Evolutionary conservation across 495 filamentous ascomycete genomes (phyloP).

Genomic region (Letharia columbiana): DNA sequence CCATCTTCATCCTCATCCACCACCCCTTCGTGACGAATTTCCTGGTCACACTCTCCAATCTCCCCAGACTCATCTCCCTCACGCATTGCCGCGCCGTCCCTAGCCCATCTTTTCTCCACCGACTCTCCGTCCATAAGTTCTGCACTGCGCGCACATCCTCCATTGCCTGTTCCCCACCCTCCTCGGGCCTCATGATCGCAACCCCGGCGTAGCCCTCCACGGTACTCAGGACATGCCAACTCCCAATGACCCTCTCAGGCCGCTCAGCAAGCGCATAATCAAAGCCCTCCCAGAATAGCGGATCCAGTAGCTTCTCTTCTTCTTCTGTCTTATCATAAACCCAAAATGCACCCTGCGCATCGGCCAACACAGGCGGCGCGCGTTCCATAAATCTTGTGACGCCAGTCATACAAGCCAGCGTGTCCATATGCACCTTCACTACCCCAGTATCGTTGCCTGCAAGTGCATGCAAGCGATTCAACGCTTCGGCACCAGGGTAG

Average conservation of each 20-base stretch:
- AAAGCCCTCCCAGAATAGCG: slow-evolving; percentile 70
- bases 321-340: slow-evolving; percentile 49
- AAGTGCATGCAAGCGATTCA: slow-evolving; percentile 45
- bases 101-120: background rate
- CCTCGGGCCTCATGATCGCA: slow-evolving; percentile 49
- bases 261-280: slow-evolving; percentile 74
- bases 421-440: slow-evolving; percentile 64
- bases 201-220: slow-evolving; percentile 67
- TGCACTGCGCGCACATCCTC: slow-evolving; percentile 9
- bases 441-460: slow-evolving; percentile 20
- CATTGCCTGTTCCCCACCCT: slow-evolving; percentile 19
- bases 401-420: slow-evolving; percentile 86
- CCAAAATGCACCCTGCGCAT: slow-evolving; percentile 32
- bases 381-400: slow-evolving; percentile 74
- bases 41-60: slow-evolving; percentile 27
- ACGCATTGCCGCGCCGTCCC: slow-evolving; percentile 15
- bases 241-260: slow-evolving; percentile 47
- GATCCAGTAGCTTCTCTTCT: slow-evolving; percentile 42
- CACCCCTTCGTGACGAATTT: slow-evolving; percentile 44
- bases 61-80: background rate
- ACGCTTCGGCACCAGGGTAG: slow-evolving; percentile 77
- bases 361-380: slow-evolving; percentile 13
- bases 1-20: slow-evolving; percentile 56
- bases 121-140: background rate
- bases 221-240: slow-evolving; percentile 63